A percentile compares a stretch with the other conserved stretches of the same genome.
These are phyloP conservation scores for Penicillium psychrosexuale DNA, from an alignment of 2,329 filamentous ascomycete species.

Conservation along the genomic window DNA sequence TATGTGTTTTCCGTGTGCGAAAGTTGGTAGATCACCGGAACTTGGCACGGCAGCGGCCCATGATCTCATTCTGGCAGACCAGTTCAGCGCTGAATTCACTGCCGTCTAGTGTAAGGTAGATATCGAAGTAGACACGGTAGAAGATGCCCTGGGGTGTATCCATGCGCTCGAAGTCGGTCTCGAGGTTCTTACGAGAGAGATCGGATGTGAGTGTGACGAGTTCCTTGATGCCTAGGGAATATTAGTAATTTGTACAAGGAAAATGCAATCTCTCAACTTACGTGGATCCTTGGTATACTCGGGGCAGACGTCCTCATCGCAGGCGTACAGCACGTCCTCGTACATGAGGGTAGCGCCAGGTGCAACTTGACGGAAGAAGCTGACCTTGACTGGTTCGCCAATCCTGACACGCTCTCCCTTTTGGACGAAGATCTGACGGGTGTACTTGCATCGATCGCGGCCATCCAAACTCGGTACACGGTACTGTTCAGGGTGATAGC, in stretches of 20 bases:
- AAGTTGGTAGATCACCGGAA: constrained; percentile 62
- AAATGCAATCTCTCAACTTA: constrained; percentile 56
- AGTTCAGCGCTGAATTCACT: constrained; percentile 97
- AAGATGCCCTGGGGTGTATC: constrained; percentile 96
- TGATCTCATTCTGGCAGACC: constrained; percentile 98
- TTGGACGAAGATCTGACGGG: constrained; percentile 95
- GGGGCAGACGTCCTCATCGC: constrained; percentile 95
- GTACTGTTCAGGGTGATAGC: constrained; percentile 96
- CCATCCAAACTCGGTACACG: constrained; percentile 94
- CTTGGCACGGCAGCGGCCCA: constrained; percentile 90
- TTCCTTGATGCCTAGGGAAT: constrained; percentile 83
- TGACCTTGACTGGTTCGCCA: constrained; percentile 97
- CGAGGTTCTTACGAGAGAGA: constrained; percentile 93
- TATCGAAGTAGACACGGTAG: constrained; percentile 70
- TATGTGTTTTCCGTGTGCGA: background rate
- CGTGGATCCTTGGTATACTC: constrained; percentile 99
- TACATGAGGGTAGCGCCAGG: constrained; percentile 98
- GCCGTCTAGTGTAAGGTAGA: constrained; percentile 89
- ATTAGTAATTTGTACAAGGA: background rate
- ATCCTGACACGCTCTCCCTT: constrained; percentile 99
- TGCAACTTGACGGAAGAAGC: constrained; percentile 96
- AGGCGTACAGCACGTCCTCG: constrained; percentile 95
- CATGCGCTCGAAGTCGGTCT: constrained; percentile 99
- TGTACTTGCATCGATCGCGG: constrained; percentile 98
- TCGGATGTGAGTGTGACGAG: constrained; percentile 97